phyloP scores from a whole-genome alignment of 1,284 basidiomycete genomes.

The Austroboletus rostrupii region DNA sequence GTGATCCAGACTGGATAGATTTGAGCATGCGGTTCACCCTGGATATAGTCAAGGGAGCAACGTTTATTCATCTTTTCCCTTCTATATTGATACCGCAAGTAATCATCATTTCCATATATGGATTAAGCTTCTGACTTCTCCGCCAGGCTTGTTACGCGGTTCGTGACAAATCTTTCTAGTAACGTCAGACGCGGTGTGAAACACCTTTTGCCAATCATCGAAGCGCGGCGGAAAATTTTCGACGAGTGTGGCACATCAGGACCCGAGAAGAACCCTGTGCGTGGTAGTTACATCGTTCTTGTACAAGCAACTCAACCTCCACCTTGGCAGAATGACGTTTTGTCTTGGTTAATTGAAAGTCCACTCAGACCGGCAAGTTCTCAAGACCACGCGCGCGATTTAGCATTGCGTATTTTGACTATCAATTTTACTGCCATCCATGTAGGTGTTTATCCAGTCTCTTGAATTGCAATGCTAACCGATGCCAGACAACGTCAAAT shows the following conservation, averaged over 20 bases:
- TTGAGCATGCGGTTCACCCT: constrained; percentile 34
- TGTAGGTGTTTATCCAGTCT: constrained; percentile 1
- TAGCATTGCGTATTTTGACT: constrained; percentile 33
- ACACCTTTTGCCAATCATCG: constrained; percentile 33
- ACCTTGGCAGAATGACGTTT: constrained; percentile 34
- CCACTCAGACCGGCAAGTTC: constrained; percentile 27
- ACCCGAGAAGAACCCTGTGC: constrained; percentile 36
- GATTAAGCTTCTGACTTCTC: not conserved
- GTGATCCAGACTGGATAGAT: constrained; percentile 34
- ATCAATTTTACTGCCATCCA: constrained; percentile 43
- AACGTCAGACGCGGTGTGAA: constrained; percentile 14
- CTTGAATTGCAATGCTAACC: too few relatives aligned
- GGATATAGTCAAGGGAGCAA: constrained; percentile 30
- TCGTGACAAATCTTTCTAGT: constrained; percentile 6
- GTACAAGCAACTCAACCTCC: not conserved
- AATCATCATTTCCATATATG: not conserved
- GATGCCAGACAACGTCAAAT: constrained; percentile 13
- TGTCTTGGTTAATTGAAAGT: constrained; percentile 47
- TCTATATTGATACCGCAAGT: constrained; percentile 39
- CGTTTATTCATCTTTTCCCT: constrained; percentile 35
- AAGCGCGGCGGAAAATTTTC: constrained; percentile 31
- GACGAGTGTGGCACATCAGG: constrained; percentile 33
- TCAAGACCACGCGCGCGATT: constrained; percentile 25
- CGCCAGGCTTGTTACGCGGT: constrained; percentile 5
- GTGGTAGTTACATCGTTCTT: constrained; percentile 2